Evolutionary conservation across 2,329 filamentous ascomycete species (phyloP), one percentile per base, ranked within the genome.

Genomic region (Neopestalotiopsis rosae): DNA sequence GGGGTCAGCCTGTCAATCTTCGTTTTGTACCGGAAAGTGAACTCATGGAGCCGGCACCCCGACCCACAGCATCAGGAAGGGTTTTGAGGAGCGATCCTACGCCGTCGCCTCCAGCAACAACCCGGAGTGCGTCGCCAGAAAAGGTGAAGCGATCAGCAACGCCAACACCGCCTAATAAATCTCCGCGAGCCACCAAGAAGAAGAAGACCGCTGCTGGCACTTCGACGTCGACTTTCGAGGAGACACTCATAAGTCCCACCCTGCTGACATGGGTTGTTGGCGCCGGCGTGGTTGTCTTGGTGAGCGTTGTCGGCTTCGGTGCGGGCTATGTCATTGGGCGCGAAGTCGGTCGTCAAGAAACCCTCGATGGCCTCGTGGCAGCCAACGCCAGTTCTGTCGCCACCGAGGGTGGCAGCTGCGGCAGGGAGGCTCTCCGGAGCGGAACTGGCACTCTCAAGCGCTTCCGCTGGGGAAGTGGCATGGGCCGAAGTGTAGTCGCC

Each of bases 301-400:
- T 92, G 3, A 90, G 88, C 7, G 90, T 91, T 1, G 89, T 92
- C 42, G 90, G 90, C 2, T 92, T 92, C 72, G 89, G 90, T 2
- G 90, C 90, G 9, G 90, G 90, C 12, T 91, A 91, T 74, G 89
- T 91, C 30, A 89, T 91, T 69, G 90, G 90, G 5, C 83, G 89
- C 32, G 90, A 92, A 73, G 89, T 90, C 30, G 90, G 90, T 3
- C 84, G 88, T 42, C 88, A 91, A 72, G 89, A 92, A 74, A 81
- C 81, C 13, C 77, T 86, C n/a, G 80, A 79, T 10, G 81, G 81
- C 17, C 77, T 83, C 56, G 76, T 82, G 57, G 78, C 80, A 61
- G 80, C 80, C 42, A 85, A 86, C 71, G 80, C 83, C n/a, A 79
- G 76, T 24, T 75, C 78, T 2, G 74, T 77, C 28, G 52, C 62